phyloP scores from a whole-genome alignment of 208 protist genomes.

The Willaertia magna region DNA sequence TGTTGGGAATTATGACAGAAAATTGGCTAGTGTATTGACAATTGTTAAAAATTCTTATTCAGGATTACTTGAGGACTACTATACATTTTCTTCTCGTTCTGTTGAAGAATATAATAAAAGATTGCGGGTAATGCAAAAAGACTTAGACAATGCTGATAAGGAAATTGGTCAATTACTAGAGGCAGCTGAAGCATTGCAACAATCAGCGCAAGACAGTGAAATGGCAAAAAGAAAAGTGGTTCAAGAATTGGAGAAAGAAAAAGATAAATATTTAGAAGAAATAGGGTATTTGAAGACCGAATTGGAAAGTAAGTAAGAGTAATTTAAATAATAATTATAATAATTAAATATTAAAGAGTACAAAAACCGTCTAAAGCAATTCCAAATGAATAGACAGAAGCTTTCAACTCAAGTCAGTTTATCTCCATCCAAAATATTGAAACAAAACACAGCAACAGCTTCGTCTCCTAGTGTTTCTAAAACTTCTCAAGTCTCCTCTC shows the following conservation, averaged over 20 bases:
- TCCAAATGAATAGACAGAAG: conserved; percentile 16
- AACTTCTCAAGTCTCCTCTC: neutral
- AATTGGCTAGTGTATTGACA: neutral
- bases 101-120: neutral
- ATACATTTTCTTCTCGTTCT: neutral
- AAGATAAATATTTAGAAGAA: conserved; percentile 25
- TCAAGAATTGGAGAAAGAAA: conserved; percentile 16
- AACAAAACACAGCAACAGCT: too few species aligned
- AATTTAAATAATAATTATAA: neutral
- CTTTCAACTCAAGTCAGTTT: conserved; percentile 2
- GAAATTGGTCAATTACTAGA: conserved; percentile 13
- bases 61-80: neutral
- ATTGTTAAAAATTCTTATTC: neutral
- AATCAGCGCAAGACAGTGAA: neutral
- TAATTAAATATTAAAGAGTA: conserved; percentile 10
- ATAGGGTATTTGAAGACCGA: conserved; percentile 34
- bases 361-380: conserved; percentile 23
- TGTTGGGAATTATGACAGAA: neutral
- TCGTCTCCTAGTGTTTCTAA: neutral
- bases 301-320: conserved; percentile 25
- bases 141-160: neutral
- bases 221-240: neutral
- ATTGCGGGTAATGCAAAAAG: neutral
- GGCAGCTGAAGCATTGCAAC: conserved; percentile 4
- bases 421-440: neutral